Evolutionary conservation across 257 asterid genomes (phyloP).

Genomic region (Solanum ossicruentum): DNA sequence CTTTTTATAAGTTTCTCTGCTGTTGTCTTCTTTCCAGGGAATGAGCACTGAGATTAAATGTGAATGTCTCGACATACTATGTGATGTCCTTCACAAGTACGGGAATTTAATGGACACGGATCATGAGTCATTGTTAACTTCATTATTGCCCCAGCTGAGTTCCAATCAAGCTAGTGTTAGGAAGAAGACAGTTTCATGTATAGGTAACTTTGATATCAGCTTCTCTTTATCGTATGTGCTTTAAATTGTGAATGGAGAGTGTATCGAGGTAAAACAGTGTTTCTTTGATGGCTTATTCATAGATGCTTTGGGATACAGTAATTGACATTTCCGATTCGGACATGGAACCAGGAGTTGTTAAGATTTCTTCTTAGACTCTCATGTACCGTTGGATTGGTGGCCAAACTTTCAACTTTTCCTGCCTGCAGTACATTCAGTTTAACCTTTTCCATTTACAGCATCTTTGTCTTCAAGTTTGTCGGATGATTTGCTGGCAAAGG

Average conservation of each 20-base stretch:
- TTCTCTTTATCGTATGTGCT: background rate
- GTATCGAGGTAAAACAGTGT: background rate
- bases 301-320: background rate
- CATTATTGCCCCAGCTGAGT: slow-evolving; percentile 75
- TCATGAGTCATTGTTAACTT: slow-evolving; percentile 65
- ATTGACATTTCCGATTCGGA: background rate
- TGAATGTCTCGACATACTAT: slow-evolving; percentile 88
- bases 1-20: background rate
- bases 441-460: slow-evolving; percentile 36
- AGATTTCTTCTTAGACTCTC: background rate
- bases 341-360: background rate
- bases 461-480: slow-evolving; percentile 95
- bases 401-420: background rate
- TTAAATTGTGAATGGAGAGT: background rate
- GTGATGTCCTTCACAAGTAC: slow-evolving; percentile 94
- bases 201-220: slow-evolving; percentile 44
- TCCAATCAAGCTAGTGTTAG: slow-evolving; percentile 92
- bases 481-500: slow-evolving; percentile 89
- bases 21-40: slow-evolving; percentile 30
- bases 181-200: slow-evolving; percentile 89
- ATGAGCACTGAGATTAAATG: slow-evolving; percentile 89
- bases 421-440: background rate
- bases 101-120: slow-evolving; percentile 82
- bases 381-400: background rate
- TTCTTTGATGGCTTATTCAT: background rate